A percentile compares a stretch with the other conserved stretches of the same genome.
Conservation (phyloP, 352 stramenopile genomes). For the Phytophthora pisi region DNA sequence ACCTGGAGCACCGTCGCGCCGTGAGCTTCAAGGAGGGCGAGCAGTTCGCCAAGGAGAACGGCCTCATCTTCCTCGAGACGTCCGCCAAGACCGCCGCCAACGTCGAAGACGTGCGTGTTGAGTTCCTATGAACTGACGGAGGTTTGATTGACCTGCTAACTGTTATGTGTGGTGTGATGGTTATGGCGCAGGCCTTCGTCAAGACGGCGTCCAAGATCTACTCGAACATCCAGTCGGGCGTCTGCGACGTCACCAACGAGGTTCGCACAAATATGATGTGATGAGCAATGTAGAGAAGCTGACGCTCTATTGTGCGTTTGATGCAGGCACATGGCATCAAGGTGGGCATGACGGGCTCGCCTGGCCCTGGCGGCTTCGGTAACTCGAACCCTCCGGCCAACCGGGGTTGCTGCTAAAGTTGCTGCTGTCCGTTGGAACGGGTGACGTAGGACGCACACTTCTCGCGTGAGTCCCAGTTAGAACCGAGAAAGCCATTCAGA, state of each 20-base stretch:
- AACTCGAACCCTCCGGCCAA: slow-evolving; percentile 73
- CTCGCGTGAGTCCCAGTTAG: background rate
- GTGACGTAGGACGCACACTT: slow-evolving; percentile 10
- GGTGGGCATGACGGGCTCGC: slow-evolving; percentile 87
- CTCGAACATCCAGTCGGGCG: slow-evolving; percentile 94
- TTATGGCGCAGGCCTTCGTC: slow-evolving; percentile 87
- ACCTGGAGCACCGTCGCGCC: slow-evolving; percentile 95
- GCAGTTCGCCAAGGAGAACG: slow-evolving; percentile 99
- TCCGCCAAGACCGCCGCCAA: slow-evolving; percentile 99
- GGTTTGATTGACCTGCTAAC: background rate
- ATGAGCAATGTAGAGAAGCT: background rate
- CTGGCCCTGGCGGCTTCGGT: slow-evolving; percentile 77
- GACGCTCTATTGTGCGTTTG: background rate
- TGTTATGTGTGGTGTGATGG: background rate
- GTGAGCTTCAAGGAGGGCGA: slow-evolving; percentile 98
- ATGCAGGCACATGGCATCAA: slow-evolving; percentile 87
- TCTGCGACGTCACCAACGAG: slow-evolving; percentile 96
- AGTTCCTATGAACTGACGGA: background rate
- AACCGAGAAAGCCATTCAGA: slow-evolving; percentile 16
- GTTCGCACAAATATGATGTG: slow-evolving; percentile 31
- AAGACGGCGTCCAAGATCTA: slow-evolving; percentile 97
- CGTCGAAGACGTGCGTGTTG: slow-evolving; percentile 95
- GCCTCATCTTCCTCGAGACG: slow-evolving; percentile 99
- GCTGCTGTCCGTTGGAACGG: slow-evolving; percentile 5
- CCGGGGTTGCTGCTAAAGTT: slow-evolving; percentile 80